These are phyloP conservation scores for Monosporascus cannonballus DNA, from an alignment of 2,329 filamentous ascomycete species.

Conservation along the genomic window DNA sequence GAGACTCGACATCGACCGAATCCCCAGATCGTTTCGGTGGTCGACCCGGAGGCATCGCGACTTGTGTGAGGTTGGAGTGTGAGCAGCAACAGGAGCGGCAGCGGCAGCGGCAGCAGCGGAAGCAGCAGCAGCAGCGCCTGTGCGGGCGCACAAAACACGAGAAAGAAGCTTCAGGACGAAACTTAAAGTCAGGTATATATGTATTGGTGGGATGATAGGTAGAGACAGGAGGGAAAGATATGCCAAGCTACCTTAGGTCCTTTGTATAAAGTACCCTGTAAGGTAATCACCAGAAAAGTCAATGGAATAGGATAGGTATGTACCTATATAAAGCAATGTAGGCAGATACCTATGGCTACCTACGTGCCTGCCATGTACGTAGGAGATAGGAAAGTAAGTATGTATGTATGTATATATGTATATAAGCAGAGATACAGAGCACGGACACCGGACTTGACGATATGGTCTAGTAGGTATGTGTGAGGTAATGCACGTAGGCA, in stretches of 20 bases:
- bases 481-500: background rate
- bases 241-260: too few species aligned
- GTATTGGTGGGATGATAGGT: too few species aligned
- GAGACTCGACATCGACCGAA: constrained; percentile 26
- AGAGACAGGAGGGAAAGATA: too few species aligned
- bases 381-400: background rate
- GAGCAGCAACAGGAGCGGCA: background rate
- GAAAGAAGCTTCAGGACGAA: too few species aligned
- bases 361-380: too few species aligned
- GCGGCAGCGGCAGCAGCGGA: too few species aligned
- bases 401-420: background rate
- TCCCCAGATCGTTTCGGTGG: constrained; percentile 39
- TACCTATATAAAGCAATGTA: background rate
- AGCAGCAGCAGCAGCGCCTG: too few species aligned
- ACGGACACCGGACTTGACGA: background rate
- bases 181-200: too few species aligned
- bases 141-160: too few species aligned
- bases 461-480: background rate
- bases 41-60: constrained; percentile 34
- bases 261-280: too few species aligned
- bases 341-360: background rate
- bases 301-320: too few species aligned
- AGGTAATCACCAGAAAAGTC: too few species aligned
- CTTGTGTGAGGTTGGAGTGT: background rate
- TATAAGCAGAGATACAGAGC: background rate